Base-by-base conservation (phyloP, 176 grass and related monocot species). In the Thalia dealbata region DNA sequence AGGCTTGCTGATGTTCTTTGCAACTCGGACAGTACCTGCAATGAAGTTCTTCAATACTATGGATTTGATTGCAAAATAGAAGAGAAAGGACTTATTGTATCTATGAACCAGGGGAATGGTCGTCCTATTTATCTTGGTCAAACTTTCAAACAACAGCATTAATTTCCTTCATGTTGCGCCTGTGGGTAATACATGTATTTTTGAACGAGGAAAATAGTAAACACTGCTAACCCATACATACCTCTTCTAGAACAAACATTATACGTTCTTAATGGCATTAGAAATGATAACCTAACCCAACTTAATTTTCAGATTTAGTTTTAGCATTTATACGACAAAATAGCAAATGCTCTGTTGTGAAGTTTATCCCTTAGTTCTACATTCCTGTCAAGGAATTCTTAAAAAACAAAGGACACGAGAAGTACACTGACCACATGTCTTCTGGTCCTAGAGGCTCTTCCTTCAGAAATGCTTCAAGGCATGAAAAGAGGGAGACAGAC, bases 401-500 rank as follows among this genome's bases (percentile, higher is more conserved):
- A 10, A 7, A 16, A 68, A 43, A 68, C 1, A 67, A 44, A 11
- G 3, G 35, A 44, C 14, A 68, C 6, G 27, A 64, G 26, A 64
- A 68, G 48, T 29, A 78, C 29, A 78, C 64, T 88, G 76, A 91
- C 95, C 90, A 99, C 95, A 99, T 99, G 21, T 99, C 87, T 52
- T 99, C 85, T 62, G 83, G 90, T 27, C 90, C 95, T 41, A 95
- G 84, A 48, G 95, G 95, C 79, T 95, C 95, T 67, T 95, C 85
- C 76, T 78, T 95, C 45, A 99, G 75, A 78, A 99, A 99, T 61
- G 88, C 83, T 74, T 99, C 88, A 88, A 99, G 90, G 55, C 95
- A 99, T 61, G 90, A 82, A 84, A 95, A 91, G 23, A 99, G 72
- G 71, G 90, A 88, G 66, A 89, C 82, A 21, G 87, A 82, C 18